Evolutionary conservation across 805 yeast species (phyloP).

Genomic region (Candida ficus): DNA sequence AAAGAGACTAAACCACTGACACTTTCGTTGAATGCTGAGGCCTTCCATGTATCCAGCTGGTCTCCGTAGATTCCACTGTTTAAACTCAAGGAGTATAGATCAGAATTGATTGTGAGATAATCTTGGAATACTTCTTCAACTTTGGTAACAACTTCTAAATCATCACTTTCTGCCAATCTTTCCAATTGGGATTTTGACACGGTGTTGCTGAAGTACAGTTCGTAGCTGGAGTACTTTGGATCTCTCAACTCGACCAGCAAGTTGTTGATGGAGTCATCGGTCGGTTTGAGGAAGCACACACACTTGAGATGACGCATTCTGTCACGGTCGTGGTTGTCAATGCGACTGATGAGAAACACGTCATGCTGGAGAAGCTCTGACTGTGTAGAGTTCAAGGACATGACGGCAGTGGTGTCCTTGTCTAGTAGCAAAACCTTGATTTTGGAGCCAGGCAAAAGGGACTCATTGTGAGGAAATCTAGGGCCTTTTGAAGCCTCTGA

Average conservation of each 20-base stretch:
- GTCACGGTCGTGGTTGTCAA: slow-evolving; percentile 58
- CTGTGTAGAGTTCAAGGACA: slow-evolving; percentile 89
- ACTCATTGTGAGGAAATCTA: slow-evolving; percentile 1
- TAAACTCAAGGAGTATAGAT: slow-evolving; percentile 51
- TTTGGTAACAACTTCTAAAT: slow-evolving; percentile 67
- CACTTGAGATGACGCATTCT: slow-evolving; percentile 78
- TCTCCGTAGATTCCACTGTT: slow-evolving; percentile 29
- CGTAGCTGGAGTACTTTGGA: slow-evolving; percentile 79
- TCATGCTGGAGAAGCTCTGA: slow-evolving; percentile 77
- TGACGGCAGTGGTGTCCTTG: slow-evolving; percentile 68
- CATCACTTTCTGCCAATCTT: slow-evolving; percentile 85
- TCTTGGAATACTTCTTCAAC: slow-evolving; percentile 87
- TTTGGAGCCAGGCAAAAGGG: slow-evolving; percentile 26
- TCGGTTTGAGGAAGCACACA: slow-evolving; percentile 72
- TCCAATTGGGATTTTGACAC: slow-evolving; percentile 77
- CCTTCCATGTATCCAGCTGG: slow-evolving; percentile 41
- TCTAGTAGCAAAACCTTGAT: slow-evolving; percentile 80
- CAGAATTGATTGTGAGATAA: slow-evolving; percentile 66
- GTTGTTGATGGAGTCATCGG: slow-evolving; percentile 52
- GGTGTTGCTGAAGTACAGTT: slow-evolving; percentile 71
- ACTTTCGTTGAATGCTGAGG: slow-evolving; percentile 37
- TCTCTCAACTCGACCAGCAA: slow-evolving; percentile 62
- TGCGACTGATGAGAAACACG: slow-evolving; percentile 72
- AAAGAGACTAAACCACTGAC: slow-evolving; percentile 46
- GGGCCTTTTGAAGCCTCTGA: background rate